A percentile compares a stretch with the other conserved stretches of the same genome.
Conservation (phyloP, 108 stramenopile species). For the Cyclotella sp. region DNA sequence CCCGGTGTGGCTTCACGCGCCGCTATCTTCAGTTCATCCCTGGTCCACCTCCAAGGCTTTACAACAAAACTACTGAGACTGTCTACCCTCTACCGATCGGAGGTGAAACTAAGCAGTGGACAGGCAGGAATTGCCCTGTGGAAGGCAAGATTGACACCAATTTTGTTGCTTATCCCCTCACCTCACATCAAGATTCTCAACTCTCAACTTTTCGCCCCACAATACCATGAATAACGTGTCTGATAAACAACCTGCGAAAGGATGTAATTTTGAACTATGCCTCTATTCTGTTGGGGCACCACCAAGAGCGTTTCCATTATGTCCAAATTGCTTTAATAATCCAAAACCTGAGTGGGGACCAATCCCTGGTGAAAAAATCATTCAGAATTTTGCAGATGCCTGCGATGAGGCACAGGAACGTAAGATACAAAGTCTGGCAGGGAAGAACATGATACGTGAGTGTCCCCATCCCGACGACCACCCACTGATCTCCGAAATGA, state of each 20-base stretch:
- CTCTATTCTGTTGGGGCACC: conserved; percentile 84
- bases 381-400: conserved; percentile 48
- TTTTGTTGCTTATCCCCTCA: neutral
- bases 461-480: conserved; percentile 87
- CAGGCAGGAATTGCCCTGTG: conserved; percentile 68
- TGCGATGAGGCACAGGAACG: conserved; percentile 74
- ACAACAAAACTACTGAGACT: conserved; percentile 87
- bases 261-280: conserved; percentile 88
- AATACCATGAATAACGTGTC: neutral
- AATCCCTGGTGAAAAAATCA: conserved; percentile 41
- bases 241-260: conserved; percentile 41
- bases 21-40: conserved; percentile 57
- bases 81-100: conserved; percentile 85
- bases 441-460: conserved; percentile 72
- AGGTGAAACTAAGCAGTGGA: conserved; percentile 87
- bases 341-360: conserved; percentile 75
- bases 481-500: conserved; percentile 84
- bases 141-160: neutral
- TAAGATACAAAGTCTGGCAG: conserved; percentile 69
- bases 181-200: too few relatives aligned
- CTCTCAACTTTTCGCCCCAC: neutral
- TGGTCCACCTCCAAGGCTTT: conserved; percentile 58
- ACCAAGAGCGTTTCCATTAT: conserved; percentile 83
- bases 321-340: conserved; percentile 88
- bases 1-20: conserved; percentile 76